phyloP scores from a whole-genome alignment of 345 rosid genomes.

The Arabis alpina region DNA sequence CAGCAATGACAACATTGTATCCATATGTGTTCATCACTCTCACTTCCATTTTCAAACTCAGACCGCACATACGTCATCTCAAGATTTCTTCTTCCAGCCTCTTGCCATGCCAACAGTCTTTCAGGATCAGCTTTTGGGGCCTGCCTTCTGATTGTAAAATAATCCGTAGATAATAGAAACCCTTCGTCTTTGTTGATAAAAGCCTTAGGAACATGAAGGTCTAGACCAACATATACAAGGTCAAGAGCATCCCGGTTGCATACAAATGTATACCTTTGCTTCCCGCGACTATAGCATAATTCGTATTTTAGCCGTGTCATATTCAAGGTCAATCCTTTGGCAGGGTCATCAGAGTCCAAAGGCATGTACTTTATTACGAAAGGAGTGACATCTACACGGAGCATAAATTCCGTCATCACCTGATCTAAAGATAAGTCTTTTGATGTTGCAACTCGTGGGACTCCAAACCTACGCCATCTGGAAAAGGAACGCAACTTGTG shows the following conservation, averaged over 20 bases:
- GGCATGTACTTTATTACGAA: conserved; percentile 71
- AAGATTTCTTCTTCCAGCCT: conserved; percentile 92
- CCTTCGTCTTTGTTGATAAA: conserved; percentile 73
- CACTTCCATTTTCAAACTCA: conserved; percentile 96
- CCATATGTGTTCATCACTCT: conserved; percentile 94
- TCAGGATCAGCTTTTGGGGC: conserved; percentile 91
- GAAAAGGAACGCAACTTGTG: conserved; percentile 91
- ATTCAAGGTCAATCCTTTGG: conserved; percentile 80
- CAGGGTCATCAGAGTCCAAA: conserved; percentile 89
- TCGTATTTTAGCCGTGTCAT: conserved; percentile 87
- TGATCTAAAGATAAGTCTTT: conserved; percentile 90
- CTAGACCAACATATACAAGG: conserved; percentile 93
- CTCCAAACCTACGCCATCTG: conserved; percentile 94
- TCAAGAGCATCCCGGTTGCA: conserved; percentile 91
- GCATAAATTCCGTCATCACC: conserved; percentile 96
- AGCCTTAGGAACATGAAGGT: conserved; percentile 85
- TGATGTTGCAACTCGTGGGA: conserved; percentile 76
- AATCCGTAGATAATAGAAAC: conserved; percentile 87
- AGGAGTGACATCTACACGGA: conserved; percentile 86
- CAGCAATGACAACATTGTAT: conserved; percentile 91
- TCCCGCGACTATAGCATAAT: conserved; percentile 80
- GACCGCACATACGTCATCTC: conserved; percentile 95
- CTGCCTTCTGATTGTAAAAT: conserved; percentile 94
- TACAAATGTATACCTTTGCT: conserved; percentile 87
- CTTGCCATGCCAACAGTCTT: conserved; percentile 96